Base-by-base conservation (phyloP, 2,329 filamentous ascomycete species). In the Penicillium sp. region DNA sequence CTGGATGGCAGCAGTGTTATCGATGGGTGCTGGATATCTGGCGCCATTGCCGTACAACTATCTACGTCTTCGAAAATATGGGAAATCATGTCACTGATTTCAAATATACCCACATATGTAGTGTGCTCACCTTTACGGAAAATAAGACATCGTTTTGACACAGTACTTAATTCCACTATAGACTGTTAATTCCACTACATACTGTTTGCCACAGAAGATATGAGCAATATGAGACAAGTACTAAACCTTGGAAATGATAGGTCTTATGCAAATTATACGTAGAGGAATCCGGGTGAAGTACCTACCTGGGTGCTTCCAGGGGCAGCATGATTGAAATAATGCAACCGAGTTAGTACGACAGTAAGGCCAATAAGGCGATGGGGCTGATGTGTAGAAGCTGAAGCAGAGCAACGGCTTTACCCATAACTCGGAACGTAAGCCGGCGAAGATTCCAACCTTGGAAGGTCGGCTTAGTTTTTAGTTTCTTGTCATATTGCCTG, bases 1-100 rank as follows among this genome's bases (percentile, higher is more conserved):
- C 55, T 86, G 83, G 83, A 58, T 68, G 0, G 82, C 83, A 2
- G 82, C 82, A 6, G 57, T 51, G 4, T 38, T 67, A n/a, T 70
- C 67, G 4, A 61, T 71, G 39, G 63, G 63, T 1, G 68, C 35
- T 52, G 71, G 43, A 44, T 81, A 35, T 58, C 52, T 83, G 15
- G 74, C 80, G 0, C 82, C 82, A 9, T 67, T 84, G 52, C 82
- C 82, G 0, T 84, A 83, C 57, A 84, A 84, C 63, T 84, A 83
- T 61, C 53, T 75, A 10, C 72, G 81, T 5, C 65, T 84, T 31
- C 69, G 76, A 41, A 82, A 74, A 59, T 82, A 77, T 61, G 81
- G 81, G 15, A 82, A 78, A 60, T 65, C 64, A 31, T 66, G 63
- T 38, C 63, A 66, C 49, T 67, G 48, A 41, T 31, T 25, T 23